A percentile compares a stretch with the other conserved stretches of the same genome.
phyloP scores from a whole-genome alignment of 2,329 filamentous ascomycete genomes.

The Lachnellula arida region DNA sequence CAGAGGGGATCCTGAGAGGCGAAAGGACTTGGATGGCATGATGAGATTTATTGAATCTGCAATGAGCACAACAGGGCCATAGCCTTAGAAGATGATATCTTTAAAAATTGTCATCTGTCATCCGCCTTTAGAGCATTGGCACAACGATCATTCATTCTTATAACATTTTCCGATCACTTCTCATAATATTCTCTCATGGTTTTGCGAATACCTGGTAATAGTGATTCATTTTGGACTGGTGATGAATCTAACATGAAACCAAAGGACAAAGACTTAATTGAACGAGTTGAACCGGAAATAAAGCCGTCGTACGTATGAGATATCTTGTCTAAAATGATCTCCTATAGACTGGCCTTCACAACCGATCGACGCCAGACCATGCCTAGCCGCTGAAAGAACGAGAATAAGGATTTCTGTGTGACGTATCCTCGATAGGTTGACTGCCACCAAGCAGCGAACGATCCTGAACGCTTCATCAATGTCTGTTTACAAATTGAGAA shows the following conservation, averaged over 20 bases:
- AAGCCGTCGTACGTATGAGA: too few species aligned
- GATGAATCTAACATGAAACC: too few species aligned
- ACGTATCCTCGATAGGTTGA: conserved; percentile 1
- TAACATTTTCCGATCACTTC: too few species aligned
- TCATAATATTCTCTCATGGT: too few species aligned
- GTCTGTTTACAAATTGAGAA: not conserved
- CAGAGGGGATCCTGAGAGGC: not conserved
- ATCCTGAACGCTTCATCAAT: not conserved
- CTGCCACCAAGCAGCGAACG: conserved; percentile 1
- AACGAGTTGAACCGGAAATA: too few species aligned
- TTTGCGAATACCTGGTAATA: too few species aligned
- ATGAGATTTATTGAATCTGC: not conserved
- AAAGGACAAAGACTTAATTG: too few species aligned
- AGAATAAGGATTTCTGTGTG: not conserved
- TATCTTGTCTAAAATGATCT: too few species aligned
- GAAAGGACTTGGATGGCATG: not conserved
- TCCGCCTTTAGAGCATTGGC: too few species aligned
- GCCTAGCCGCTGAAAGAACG: conserved; percentile 1
- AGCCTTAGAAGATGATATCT: not conserved
- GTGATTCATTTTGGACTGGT: too few species aligned
- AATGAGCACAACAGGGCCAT: not conserved
- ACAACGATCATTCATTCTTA: too few species aligned
- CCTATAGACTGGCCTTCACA: conserved; percentile 1
- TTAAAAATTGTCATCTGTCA: too few species aligned
- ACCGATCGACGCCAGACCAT: conserved; percentile 1